These are phyloP conservation scores for Annulohypoxylon stygium DNA, from an alignment of 495 filamentous ascomycete genomes.

Conservation along the genomic window DNA sequence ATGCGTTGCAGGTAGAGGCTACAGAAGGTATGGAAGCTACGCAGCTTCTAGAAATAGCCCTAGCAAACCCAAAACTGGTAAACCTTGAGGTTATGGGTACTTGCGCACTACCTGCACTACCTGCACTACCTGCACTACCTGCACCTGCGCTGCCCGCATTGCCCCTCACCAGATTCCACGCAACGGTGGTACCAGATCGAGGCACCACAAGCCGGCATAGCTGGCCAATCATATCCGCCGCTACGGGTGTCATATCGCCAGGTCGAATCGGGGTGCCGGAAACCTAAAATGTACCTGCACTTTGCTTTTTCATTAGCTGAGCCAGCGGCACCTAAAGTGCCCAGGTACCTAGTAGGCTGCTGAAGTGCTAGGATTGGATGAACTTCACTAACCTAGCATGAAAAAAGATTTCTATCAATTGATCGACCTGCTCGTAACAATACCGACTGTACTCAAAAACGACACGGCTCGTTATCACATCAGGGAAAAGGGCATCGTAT, in stretches of 20 bases:
- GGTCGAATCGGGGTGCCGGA: slow-evolving; percentile 3
- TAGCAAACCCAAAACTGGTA: not conserved
- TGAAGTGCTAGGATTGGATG: not conserved
- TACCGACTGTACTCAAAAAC: not conserved
- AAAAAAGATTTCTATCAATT: not conserved
- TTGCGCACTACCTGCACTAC: not conserved
- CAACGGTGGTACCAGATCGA: slow-evolving; percentile 22
- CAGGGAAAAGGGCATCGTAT: not conserved
- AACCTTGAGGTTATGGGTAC: slow-evolving; percentile 7
- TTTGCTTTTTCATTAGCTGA: slow-evolving; percentile 14
- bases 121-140: not conserved
- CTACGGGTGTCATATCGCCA: slow-evolving; percentile 15
- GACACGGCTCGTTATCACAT: not conserved
- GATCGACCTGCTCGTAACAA: not conserved
- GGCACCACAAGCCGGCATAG: slow-evolving; percentile 35
- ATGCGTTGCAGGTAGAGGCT: not conserved
- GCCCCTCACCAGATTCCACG: slow-evolving; percentile 36
- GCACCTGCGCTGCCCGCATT: slow-evolving; percentile 2
- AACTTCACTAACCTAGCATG: not conserved
- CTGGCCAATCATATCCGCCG: slow-evolving; percentile 45
- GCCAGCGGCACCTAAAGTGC: not conserved
- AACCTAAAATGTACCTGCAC: not conserved
- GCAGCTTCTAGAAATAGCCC: not conserved
- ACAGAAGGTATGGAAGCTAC: not conserved
- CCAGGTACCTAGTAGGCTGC: not conserved